A percentile compares a stretch with the other conserved stretches of the same genome.
Evolutionary conservation across 352 stramenopile species (phyloP).

Genomic region (Phytopythium aichiense): DNA sequence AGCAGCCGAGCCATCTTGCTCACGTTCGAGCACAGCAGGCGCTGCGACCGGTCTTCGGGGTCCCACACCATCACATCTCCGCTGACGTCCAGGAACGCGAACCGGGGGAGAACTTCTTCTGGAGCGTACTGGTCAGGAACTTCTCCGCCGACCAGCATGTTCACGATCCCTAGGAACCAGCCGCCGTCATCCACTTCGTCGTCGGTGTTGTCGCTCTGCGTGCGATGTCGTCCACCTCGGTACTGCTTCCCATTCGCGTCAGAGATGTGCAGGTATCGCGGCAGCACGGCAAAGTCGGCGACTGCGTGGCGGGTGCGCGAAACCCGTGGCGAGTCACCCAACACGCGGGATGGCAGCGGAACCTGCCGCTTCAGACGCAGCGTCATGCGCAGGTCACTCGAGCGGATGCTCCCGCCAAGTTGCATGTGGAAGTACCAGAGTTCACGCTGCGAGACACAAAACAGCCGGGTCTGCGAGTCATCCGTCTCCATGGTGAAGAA

Average conservation of each 20-base stretch:
- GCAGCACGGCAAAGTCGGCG: constrained; percentile 46
- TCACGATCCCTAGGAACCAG: constrained; percentile 62
- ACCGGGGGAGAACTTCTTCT: constrained; percentile 63
- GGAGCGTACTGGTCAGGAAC: constrained; percentile 68
- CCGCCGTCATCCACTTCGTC: constrained; percentile 42
- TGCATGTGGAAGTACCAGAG: constrained; percentile 54
- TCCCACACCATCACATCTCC: constrained; percentile 79
- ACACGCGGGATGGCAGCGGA: constrained; percentile 36
- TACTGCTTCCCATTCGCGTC: constrained; percentile 31
- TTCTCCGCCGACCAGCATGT: constrained; percentile 56
- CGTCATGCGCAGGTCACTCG: constrained; percentile 31
- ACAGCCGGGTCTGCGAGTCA: constrained; percentile 40
- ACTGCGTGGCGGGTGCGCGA: not conserved
- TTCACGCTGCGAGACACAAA: constrained; percentile 52
- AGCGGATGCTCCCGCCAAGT: constrained; percentile 33
- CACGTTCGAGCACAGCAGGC: constrained; percentile 61
- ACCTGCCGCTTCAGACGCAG: constrained; percentile 45
- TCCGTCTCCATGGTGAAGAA: constrained; percentile 60
- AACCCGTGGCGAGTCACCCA: constrained; percentile 8
- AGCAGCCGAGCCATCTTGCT: constrained; percentile 57
- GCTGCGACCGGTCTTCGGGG: constrained; percentile 61
- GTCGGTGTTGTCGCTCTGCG: constrained; percentile 30
- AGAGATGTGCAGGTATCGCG: constrained; percentile 52
- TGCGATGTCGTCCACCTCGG: constrained; percentile 3
- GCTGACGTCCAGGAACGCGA: constrained; percentile 45